Base-by-base conservation (phyloP, 108 stramenopile species). In the Fistulifera pelliculosa region DNA sequence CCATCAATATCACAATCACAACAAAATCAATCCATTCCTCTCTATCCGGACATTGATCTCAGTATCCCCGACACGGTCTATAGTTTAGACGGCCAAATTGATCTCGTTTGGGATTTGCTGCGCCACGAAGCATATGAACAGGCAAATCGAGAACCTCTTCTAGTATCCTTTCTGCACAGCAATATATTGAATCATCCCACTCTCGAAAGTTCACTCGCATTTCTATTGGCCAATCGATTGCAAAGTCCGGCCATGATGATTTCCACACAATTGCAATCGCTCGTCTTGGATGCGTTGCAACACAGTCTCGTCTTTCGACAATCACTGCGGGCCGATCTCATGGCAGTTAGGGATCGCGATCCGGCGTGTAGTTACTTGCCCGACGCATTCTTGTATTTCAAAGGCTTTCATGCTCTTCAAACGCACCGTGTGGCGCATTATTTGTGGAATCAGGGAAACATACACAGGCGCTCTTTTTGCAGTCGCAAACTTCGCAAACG, bases 391-490 rank as follows among this genome's bases (percentile, higher is more conserved):
- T 48, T 93, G 27, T 89, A 87, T 57, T 90, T 93, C 60, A 93
- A 93, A 58, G 94, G 94, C 31, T 92, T 94, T 68, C 89, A 87
- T 50, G 85, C 94, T n/a, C 54, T 90, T 25, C 80, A 83, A 55
- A 75, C 81, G 17, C 79, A 94, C 52, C 83, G 94, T 3, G 90
- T 87, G 1, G 79, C 79, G 21, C 59, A 80, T 44, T 71, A 65
- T 52, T 64, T 90, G 44, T 94, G 85, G 81, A 73, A 76, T 45
- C 67, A 52, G 83, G 72, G 2, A 66, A 69, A 55, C 44, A 52
- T 43, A 54, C 70, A 0, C 48, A 87, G 48, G 85, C 92, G 13
- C 80, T 72, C 25, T 91, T 74, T 41, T 54, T 93, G 24, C 94
- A 95, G 61, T 79, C 76, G 18, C 83, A 89, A 56, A 71, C 70